phyloP scores from a whole-genome alignment of 2,329 filamentous ascomycete species.

The Annulohypoxylon truncatum region DNA sequence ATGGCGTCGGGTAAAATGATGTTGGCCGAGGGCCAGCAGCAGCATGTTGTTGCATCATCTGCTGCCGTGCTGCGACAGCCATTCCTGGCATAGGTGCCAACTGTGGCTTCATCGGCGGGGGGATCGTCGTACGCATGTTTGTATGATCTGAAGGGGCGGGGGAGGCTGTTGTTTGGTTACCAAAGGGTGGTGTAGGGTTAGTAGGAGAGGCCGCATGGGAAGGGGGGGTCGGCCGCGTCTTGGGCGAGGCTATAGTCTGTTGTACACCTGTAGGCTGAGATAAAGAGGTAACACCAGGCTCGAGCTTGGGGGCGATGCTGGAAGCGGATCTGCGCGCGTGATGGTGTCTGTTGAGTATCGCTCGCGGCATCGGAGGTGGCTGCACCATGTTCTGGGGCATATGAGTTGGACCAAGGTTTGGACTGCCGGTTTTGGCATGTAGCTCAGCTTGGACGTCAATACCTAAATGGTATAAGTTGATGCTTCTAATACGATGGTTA shows the following conservation, averaged over 20 bases:
- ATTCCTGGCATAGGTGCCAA: slow-evolving; percentile 52
- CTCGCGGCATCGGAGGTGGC: slow-evolving; percentile 80
- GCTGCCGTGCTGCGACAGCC: slow-evolving; percentile 50
- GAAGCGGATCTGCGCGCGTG: slow-evolving; percentile 77
- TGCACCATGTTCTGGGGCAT: slow-evolving; percentile 76
- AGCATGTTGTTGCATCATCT: slow-evolving; percentile 53
- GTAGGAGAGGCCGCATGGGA: slow-evolving; percentile 75
- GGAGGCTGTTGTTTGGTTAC: slow-evolving; percentile 54
- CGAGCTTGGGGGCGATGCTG: slow-evolving; percentile 79
- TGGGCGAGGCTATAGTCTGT: slow-evolving; percentile 72
- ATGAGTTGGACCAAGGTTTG: slow-evolving; percentile 77
- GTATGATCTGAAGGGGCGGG: slow-evolving; percentile 61
- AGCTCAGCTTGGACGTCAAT: slow-evolving; percentile 98
- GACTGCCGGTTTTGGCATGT: slow-evolving; percentile 89
- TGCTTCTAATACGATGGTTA: not conserved
- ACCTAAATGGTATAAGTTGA: slow-evolving; percentile 62
- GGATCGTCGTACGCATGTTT: slow-evolving; percentile 56
- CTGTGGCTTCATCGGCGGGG: slow-evolving; percentile 56
- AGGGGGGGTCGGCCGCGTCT: slow-evolving; percentile 83
- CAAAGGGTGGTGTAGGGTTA: slow-evolving; percentile 59
- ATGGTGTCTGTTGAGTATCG: slow-evolving; percentile 81
- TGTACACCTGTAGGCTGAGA: slow-evolving; percentile 59
- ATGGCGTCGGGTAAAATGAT: slow-evolving; percentile 80
- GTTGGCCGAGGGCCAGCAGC: slow-evolving; percentile 55
- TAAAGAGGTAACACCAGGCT: slow-evolving; percentile 62